These are phyloP conservation scores for Lyophyllum decastes DNA, from an alignment of 768 basidiomycete genomes.

Conservation along the genomic window DNA sequence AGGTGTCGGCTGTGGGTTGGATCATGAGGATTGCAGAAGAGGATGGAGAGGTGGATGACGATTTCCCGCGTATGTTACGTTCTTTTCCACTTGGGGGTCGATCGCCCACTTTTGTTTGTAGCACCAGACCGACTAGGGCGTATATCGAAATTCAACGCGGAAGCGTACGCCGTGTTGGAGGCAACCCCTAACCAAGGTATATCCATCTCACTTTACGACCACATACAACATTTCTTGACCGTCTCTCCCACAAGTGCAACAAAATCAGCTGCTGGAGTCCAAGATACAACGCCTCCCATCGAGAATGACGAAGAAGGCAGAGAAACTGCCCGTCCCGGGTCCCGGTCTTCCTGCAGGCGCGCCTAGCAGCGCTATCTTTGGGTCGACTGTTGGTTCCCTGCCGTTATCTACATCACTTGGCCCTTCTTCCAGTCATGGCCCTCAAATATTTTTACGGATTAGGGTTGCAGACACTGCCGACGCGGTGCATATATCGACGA, in stretches of 20 bases:
- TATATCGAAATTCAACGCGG: constrained; percentile 86
- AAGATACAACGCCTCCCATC: constrained; percentile 86
- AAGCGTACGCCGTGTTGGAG: constrained; percentile 86
- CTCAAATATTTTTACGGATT: constrained; percentile 82
- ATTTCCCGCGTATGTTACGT: constrained; percentile 83
- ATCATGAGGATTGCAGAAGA: constrained; percentile 92
- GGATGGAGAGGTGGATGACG: constrained; percentile 98
- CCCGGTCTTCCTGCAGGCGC: constrained; percentile 35
- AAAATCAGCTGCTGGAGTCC: constrained; percentile 78
- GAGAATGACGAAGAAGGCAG: constrained; percentile 60
- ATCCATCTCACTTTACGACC: constrained; percentile 18
- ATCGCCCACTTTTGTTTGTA: constrained; percentile 30
- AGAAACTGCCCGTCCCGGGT: constrained; percentile 47
- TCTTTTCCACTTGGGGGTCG: neutral
- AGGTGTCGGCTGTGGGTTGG: constrained; percentile 84
- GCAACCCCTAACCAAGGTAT: constrained; percentile 71
- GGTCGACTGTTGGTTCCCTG: constrained; percentile 45
- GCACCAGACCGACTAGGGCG: constrained; percentile 89
- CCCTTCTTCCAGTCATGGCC: constrained; percentile 73
- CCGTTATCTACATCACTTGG: constrained; percentile 67
- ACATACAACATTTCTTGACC: constrained; percentile 26
- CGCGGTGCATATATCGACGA: constrained; percentile 83
- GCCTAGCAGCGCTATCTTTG: constrained; percentile 48
- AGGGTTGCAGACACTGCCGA: constrained; percentile 81
- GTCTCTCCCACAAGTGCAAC: constrained; percentile 41